Evolutionary conservation across 164 flowering plant species (phyloP).

Genomic region (Liquidambar formosana): DNA sequence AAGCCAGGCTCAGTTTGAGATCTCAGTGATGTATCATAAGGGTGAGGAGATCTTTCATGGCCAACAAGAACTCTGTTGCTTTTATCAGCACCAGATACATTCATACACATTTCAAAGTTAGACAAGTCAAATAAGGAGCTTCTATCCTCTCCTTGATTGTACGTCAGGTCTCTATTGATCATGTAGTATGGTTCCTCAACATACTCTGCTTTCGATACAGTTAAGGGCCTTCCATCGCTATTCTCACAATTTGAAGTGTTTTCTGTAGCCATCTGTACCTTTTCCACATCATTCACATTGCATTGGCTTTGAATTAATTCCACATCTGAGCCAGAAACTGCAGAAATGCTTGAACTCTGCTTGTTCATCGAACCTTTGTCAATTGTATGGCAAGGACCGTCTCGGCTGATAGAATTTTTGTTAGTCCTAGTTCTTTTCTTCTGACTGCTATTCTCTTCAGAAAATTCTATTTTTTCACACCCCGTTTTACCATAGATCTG

Average conservation of each 20-base stretch:
- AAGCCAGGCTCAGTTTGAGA: not conserved
- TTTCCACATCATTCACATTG: conserved; percentile 3
- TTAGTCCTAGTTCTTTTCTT: conserved; percentile 10
- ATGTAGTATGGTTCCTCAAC: conserved; percentile 30
- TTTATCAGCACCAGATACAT: conserved; percentile 9
- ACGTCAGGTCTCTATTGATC: conserved; percentile 22
- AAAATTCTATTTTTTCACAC: conserved; percentile 32
- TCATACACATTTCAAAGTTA: conserved; percentile 20
- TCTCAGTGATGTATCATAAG: not conserved
- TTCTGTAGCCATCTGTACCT: conserved; percentile 1
- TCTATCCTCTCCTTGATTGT: conserved; percentile 17
- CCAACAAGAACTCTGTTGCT: not conserved
- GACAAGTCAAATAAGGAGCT: conserved; percentile 29
- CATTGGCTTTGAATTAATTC: conserved; percentile 2
- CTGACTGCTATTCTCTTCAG: not conserved
- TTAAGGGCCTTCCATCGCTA: not conserved
- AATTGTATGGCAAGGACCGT: not conserved
- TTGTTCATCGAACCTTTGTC: conserved; percentile 23
- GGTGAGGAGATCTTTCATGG: conserved; percentile 8
- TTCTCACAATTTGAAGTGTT: conserved; percentile 2
- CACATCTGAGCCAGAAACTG: conserved; percentile 15
- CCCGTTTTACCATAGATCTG: conserved; percentile 35
- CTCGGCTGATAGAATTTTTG: not conserved
- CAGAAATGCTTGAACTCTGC: conserved; percentile 20
- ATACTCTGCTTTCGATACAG: not conserved